Base-by-base conservation (phyloP, 148 eudicot species). In the Cornus controversa region DNA sequence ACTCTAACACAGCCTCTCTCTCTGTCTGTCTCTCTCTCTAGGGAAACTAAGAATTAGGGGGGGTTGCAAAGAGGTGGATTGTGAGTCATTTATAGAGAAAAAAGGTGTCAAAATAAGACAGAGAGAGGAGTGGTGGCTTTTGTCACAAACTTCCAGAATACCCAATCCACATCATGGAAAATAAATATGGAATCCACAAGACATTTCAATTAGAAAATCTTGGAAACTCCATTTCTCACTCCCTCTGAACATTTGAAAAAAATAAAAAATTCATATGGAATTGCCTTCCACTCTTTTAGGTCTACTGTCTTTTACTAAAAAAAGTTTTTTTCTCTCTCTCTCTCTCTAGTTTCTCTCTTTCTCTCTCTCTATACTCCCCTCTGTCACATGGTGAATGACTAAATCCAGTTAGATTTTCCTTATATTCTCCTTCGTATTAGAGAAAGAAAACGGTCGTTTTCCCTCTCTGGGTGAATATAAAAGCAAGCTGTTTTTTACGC, bases 71-170 rank as follows among this genome's bases (percentile, higher is more conserved):
- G 57, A 34, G 83, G 75, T 29, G 66, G 69, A 66, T 6, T 25
- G 37, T 18, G 79, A 75, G 66, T 74, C 45, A 86, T 90, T 86
- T 88, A 90, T 88, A 90, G 82, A 90, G 80, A 78, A 69, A 25
- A 25, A 75, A 84, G 75, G 28, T 75, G 24, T 45, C 71, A 69
- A 80, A 77, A 78, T 66, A 86, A 71, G 86, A 83, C 85, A 86
- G 85, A 85, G 31, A 10, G 27, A 23, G 62, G 82, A 76, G 81
- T 76, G 73, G 36, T 45, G 31, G 73, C 24, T 50, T 54, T 45
- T 65, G 70, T 65, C 77, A 42, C 77, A 64, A 40, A 42, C 58
- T 15, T 66, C 78, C 78, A 75, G 42, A 75, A 45, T 11, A 66
- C 27, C 60, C 72, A 79, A 66, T 66, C 72, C 72, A 72, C 76